phyloP scores from a whole-genome alignment of 768 basidiomycete genomes.

The Rhodosporidiobolus sp. region DNA sequence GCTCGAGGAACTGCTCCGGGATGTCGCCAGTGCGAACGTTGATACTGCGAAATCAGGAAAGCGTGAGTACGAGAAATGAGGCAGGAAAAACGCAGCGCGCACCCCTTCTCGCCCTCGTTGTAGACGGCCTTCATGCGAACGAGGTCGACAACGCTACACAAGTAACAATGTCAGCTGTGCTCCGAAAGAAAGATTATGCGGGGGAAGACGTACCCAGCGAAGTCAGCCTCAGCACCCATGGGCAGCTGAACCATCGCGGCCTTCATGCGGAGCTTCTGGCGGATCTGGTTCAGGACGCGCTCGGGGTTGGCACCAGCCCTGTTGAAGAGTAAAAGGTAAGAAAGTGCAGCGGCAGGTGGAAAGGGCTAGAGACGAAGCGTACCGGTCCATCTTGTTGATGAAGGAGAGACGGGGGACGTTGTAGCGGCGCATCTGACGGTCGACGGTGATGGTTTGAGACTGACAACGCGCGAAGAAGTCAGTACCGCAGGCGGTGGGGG shows the following conservation, averaged over 20 bases:
- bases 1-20: slow-evolving; percentile 66
- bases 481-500: neutral
- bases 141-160: slow-evolving; percentile 69
- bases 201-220: slow-evolving; percentile 57
- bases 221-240: slow-evolving; percentile 81
- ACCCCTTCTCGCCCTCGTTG: slow-evolving; percentile 94
- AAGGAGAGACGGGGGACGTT: slow-evolving; percentile 93
- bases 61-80: neutral
- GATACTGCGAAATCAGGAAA: slow-evolving; percentile 54
- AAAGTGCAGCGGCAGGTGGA: neutral
- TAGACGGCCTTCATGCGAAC: slow-evolving; percentile 92
- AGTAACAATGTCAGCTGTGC: neutral
- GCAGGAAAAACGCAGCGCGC: neutral
- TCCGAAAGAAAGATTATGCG: no score
- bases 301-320: slow-evolving; percentile 97
- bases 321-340: neutral
- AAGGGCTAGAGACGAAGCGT: neutral
- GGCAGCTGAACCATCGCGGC: slow-evolving; percentile 96
- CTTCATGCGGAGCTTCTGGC: slow-evolving; percentile 81
- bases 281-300: slow-evolving; percentile 87
- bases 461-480: slow-evolving; percentile 46
- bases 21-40: slow-evolving; percentile 81
- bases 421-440: slow-evolving; percentile 97
- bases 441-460: slow-evolving; percentile 98
- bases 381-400: slow-evolving; percentile 99